These are phyloP conservation scores for Setaria italica DNA, from an alignment of 202 grass and related monocot genomes.

Conservation along the genomic window DNA sequence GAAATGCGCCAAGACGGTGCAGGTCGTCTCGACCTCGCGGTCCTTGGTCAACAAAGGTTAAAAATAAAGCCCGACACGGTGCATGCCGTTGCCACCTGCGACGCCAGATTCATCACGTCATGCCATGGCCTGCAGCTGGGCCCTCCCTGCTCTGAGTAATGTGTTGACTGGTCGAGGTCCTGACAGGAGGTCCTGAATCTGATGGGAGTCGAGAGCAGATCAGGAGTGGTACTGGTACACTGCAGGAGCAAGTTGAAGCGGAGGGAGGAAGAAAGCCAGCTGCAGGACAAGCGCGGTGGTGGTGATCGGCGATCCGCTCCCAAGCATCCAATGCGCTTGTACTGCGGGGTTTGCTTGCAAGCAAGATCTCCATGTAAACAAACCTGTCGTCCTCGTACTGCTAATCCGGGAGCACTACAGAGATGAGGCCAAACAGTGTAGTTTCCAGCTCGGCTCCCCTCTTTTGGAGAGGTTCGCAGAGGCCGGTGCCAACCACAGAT, in stretches of 20 bases:
- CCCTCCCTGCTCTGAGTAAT: not conserved
- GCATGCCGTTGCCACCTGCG: conserved; percentile 40
- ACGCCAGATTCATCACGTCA: not conserved
- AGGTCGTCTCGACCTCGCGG: conserved; percentile 10
- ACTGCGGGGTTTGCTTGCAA: conserved; percentile 45
- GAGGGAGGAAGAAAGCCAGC: conserved; percentile 17
- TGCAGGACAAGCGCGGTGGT: not conserved
- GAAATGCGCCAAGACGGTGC: not conserved
- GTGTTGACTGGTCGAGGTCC: conserved; percentile 22
- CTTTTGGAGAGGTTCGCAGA: not conserved
- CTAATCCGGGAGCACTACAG: not conserved
- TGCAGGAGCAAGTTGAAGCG: conserved; percentile 22
- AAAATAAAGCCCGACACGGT: conserved; percentile 33
- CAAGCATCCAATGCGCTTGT: conserved; percentile 38
- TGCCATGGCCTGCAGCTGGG: conserved; percentile 20
- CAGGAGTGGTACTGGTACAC: not conserved
- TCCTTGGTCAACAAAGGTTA: conserved; percentile 55
- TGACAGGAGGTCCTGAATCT: not conserved
- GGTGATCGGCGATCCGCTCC: not conserved
- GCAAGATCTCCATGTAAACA: conserved; percentile 9
- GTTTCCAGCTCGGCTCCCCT: not conserved
- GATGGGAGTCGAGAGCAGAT: not conserved
- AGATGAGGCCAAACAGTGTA: not conserved
- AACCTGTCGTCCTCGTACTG: not conserved
- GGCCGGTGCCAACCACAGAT: conserved; percentile 22